Base-by-base conservation (phyloP, 306 rosid species). In the Pyrus pyrifolia region DNA sequence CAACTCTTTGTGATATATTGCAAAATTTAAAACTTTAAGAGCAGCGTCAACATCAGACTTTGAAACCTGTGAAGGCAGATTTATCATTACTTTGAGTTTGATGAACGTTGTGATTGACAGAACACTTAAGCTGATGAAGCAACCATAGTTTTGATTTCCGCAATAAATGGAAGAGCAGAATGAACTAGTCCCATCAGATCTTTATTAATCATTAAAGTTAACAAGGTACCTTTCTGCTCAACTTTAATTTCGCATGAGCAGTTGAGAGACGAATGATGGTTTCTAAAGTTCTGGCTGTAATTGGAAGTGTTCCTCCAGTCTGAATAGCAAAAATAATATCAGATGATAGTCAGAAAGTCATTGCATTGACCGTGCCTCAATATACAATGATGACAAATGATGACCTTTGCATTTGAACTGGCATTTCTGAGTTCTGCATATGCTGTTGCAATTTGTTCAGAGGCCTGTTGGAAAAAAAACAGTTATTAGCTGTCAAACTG, bases 241-340 rank as follows among this genome's bases (percentile, higher is more conserved):
- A 83, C 85, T 89, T 95, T 83, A 95, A 83, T 85, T 95, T 95
- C 53, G 97, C 99, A 89, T 91, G 99, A 57, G 97, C 99, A 75
- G 99, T 95, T 82, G 99, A 92, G 81, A 95, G 97, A 64, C 98
- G 95, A 61, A 95, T 95, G 18, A 95, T 92, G 74, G 99, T 95
- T 89, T 95, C 99, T 73, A 95, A 87, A 58, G 99, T 92, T 89
- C 99, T 92, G 85, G 99, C 97, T 46, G 99, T 92, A 46, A 95
- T 88, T 46, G 99, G 99, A 81, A 95, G 97, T 33, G 99, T 95
- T 74, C 99, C 99, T 64, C 97, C 97, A 44, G 96, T 92, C 99
- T 95, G 87, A 61, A 80, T 77, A 83, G 49, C 69, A 83, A 71
- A 76, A 40, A 73, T 69, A 70, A 69, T 27, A 83, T 75, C 62